Evolutionary conservation across 2,329 filamentous ascomycete genomes (phyloP), one percentile per base, ranked within the genome.

Genomic region (Aureobasidium sp.): DNA sequence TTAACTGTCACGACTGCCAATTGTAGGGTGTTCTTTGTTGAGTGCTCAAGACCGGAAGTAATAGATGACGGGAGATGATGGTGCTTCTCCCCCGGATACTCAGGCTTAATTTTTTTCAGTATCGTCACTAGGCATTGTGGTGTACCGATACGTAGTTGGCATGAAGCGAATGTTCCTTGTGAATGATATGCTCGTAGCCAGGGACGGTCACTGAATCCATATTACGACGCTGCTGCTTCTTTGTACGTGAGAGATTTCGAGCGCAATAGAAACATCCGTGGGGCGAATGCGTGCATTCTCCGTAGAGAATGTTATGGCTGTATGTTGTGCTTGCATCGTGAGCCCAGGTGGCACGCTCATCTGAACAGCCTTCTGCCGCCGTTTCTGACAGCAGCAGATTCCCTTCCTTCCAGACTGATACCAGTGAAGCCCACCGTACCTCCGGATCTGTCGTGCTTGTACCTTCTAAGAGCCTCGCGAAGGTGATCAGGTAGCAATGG

Each of bases 401-500:
- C 75, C 66, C 74, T 72, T 0, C 79, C 79, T 64, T 80, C 77
- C 62, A 80, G 61, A 70, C 79, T 80, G 69, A 80, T 68, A 1
- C 78, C 79, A 42, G 77, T 76, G 64, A 80, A 79, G 0, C 79
- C 79, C 6, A 79, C 78, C 0, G 83, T 84, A 0, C 85, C 84
- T 37, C 86, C 85, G 68, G 87, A 87, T 4, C 82, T 77, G 27
- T 82, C 78, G 48, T 81, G 73, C 70, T 84, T 87, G 72, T 90
- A 89, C 53, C 88, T 79, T 62, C 88, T 79, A 71, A 88, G 79
- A 5, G 89, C 88, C 72, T 92, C 89, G 23, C 88, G 79, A 50
- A 93, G 73, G 73, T 92, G 89, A 64, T 91, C 89, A 0, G 89
- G 87, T 29, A 87, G 82, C 51, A 93, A 71, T 0, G 89, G 88